Base-by-base conservation (phyloP, 1,139 yeast species). In the Suhomyces choctaworum region DNA sequence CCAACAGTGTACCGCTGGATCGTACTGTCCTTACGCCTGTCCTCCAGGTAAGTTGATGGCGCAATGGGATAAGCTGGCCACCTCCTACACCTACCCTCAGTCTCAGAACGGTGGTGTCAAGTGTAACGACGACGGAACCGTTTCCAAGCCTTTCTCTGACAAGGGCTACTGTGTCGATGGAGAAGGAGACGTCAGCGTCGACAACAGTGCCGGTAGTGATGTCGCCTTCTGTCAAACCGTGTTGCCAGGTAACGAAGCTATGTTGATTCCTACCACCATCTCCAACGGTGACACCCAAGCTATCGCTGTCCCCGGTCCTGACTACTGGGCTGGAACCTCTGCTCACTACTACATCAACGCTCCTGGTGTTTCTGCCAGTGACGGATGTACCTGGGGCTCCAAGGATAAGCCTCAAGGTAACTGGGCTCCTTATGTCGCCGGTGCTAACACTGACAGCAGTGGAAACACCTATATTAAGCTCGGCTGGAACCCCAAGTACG, bases 401-500 rank as follows among this genome's bases (percentile, higher is more conserved):
- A 70, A 69, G 17, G 64, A 69, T 39, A 68, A 82, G 45, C 81
- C 92, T 14, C 66, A 69, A 46, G 96, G 96, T 41, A 87, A 88
- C 73, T 88, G 96, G 96, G 66, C 95, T 16, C 96, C 96, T 16
- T 88, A 85, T 51, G 95, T 88, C 42, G 95, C 94, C 12, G 96
- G 96, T 46, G 88, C 90, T 47, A 87, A 87, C 66, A 77, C 76
- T 64, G 95, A 85, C 58, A 60, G 59, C 39, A 60, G 55, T 37
- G 84, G 87, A 20, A 76, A 78, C 58, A 86, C 96, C 3, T 87
- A 50, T 58, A 84, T 84, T 47, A 88, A 85, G 64, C 77, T 88
- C 55, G 96, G 94, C 33, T 87, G 95, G 94, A 88, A 88, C 62
- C 96, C 96, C 14, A 76, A 83, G 45, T 84, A 85, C 60, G 59